These are phyloP conservation scores for Annulohypoxylon truncatum DNA, from an alignment of 2,329 filamentous ascomycete genomes.

Conservation along the genomic window DNA sequence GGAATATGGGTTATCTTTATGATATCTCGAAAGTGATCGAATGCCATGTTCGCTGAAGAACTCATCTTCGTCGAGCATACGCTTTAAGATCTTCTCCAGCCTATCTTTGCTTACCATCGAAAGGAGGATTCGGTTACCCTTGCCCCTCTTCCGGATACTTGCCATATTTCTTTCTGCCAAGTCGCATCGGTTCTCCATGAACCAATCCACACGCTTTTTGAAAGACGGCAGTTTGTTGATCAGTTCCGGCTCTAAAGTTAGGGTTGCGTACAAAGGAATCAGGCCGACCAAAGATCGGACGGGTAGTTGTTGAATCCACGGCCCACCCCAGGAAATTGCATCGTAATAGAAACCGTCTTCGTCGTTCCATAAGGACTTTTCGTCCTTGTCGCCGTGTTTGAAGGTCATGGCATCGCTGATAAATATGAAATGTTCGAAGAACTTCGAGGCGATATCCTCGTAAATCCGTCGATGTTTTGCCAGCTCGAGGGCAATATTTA, in stretches of 20 bases:
- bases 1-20: slow-evolving; percentile 88
- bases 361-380: slow-evolving; percentile 94
- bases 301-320: slow-evolving; percentile 91
- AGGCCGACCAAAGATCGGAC: slow-evolving; percentile 92
- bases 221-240: slow-evolving; percentile 92
- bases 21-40: slow-evolving; percentile 89
- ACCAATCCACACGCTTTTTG: slow-evolving; percentile 94
- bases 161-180: slow-evolving; percentile 94
- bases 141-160: slow-evolving; percentile 89
- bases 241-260: slow-evolving; percentile 92
- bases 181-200: slow-evolving; percentile 87
- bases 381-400: slow-evolving; percentile 72
- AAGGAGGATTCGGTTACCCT: slow-evolving; percentile 86
- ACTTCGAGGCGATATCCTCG: slow-evolving; percentile 97
- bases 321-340: slow-evolving; percentile 94
- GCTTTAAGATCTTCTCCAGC: slow-evolving; percentile 86
- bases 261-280: slow-evolving; percentile 91
- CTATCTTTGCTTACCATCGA: slow-evolving; percentile 93
- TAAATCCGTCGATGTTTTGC: slow-evolving; percentile 96
- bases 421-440: slow-evolving; percentile 98
- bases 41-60: slow-evolving; percentile 93
- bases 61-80: slow-evolving; percentile 94
- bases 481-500: slow-evolving; percentile 94
- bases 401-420: slow-evolving; percentile 98
- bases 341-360: slow-evolving; percentile 99